phyloP scores from a whole-genome alignment of 345 rosid species.

The Ceriops zippeliana region DNA sequence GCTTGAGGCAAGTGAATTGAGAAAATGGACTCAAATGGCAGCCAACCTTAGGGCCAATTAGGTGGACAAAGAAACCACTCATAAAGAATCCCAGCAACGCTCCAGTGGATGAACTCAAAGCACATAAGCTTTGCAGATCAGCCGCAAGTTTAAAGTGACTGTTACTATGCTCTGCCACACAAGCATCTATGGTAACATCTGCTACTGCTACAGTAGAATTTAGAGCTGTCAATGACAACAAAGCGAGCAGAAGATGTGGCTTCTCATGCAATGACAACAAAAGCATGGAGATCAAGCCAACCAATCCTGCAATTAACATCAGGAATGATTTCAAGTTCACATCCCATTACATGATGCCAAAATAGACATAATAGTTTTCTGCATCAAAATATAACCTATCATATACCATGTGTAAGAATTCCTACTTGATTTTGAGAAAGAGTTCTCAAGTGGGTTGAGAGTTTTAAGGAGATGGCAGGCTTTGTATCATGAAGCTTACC shows the following conservation, averaged over 20 bases:
- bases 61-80: constrained; percentile 61
- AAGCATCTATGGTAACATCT: constrained; percentile 74
- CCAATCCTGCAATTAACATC: constrained; percentile 37
- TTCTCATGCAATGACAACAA: constrained; percentile 43
- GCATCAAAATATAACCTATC: neutral
- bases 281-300: constrained; percentile 51
- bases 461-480: too few relatives aligned
- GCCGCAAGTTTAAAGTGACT: constrained; percentile 63
- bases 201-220: constrained; percentile 65
- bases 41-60: constrained; percentile 52
- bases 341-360: neutral
- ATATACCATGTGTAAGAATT: too few relatives aligned
- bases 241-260: constrained; percentile 46
- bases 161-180: constrained; percentile 59
- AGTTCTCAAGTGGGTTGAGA: too few relatives aligned
- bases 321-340: neutral
- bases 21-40: neutral
- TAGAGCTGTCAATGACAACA: constrained; percentile 45
- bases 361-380: too few relatives aligned
- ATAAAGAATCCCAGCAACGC: constrained; percentile 58
- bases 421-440: too few relatives aligned
- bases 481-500: too few relatives aligned
- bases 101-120: constrained; percentile 58
- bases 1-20: neutral
- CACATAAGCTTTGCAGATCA: constrained; percentile 77